Evolutionary conservation across 2,329 filamentous ascomycete genomes (phyloP).

Genomic region (Claviceps sp.): DNA sequence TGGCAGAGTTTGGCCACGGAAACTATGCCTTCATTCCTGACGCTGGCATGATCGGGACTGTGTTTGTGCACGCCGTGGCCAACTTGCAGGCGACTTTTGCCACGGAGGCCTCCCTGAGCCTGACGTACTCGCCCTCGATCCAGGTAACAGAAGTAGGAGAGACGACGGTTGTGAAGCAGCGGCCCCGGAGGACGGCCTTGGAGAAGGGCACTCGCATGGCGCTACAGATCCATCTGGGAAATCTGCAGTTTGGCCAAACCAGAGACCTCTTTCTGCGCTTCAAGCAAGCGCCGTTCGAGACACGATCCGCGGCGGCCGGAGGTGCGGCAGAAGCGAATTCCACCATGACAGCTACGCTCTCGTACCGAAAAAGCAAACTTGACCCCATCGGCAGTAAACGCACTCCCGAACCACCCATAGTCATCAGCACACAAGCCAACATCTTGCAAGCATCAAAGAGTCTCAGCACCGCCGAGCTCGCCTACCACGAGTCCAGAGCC

Average conservation of each 20-base stretch:
- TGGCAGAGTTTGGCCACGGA: conserved; percentile 42
- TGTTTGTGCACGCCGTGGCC: conserved; percentile 48
- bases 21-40: conserved; percentile 50
- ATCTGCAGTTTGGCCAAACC: conserved; percentile 47
- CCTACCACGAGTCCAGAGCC: conserved; percentile 40
- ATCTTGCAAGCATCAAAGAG: conserved; percentile 2
- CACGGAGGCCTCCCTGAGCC: conserved; percentile 27
- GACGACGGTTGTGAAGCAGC: neutral
- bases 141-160: conserved; percentile 19
- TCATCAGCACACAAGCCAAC: neutral
- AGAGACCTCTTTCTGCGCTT: conserved; percentile 37
- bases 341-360: neutral
- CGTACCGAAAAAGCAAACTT: neutral
- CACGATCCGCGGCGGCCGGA: neutral
- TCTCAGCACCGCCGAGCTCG: conserved; percentile 21
- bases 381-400: no score
- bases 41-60: conserved; percentile 48
- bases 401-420: neutral
- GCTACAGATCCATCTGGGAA: conserved; percentile 21
- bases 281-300: conserved; percentile 3
- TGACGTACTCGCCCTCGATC: conserved; percentile 25
- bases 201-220: neutral
- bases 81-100: conserved; percentile 47
- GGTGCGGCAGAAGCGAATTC: neutral
- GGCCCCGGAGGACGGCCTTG: neutral